These are phyloP conservation scores for Serendipita indica DNA, from an alignment of 768 basidiomycete genomes.

Conservation along the genomic window DNA sequence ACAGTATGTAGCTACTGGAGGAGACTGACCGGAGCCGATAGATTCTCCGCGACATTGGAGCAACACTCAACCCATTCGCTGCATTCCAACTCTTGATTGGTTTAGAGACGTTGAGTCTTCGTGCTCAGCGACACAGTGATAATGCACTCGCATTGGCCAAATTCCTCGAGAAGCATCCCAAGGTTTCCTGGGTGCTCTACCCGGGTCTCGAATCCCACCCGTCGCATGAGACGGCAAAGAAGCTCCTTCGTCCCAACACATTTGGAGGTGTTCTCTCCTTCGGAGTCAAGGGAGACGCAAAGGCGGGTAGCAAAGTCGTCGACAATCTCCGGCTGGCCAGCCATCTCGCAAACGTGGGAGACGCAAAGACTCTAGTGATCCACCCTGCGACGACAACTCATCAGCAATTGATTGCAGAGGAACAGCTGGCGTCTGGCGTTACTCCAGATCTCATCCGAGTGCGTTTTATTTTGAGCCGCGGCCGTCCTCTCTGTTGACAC, in stretches of 20 bases:
- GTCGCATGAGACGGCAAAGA: constrained; percentile 43
- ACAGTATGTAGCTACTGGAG: background rate
- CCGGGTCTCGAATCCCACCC: constrained; percentile 50
- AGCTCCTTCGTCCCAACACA: constrained; percentile 36
- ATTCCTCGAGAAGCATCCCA: background rate
- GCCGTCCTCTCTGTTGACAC: background rate
- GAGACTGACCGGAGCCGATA: constrained; percentile 2
- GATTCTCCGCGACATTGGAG: constrained; percentile 51
- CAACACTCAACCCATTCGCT: constrained; percentile 51
- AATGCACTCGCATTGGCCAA: constrained; percentile 57
- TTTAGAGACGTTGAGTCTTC: constrained; percentile 59
- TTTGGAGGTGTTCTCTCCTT: constrained; percentile 70
- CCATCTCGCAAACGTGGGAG: constrained; percentile 23
- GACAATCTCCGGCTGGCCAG: constrained; percentile 58
- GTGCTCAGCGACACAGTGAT: constrained; percentile 53
- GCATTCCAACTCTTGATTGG: constrained; percentile 68
- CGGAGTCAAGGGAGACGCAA: constrained; percentile 45
- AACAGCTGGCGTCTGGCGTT: constrained; percentile 52
- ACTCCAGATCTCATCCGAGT: constrained; percentile 64
- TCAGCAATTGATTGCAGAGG: constrained; percentile 45
- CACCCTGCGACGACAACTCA: constrained; percentile 71
- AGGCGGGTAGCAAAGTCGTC: constrained; percentile 42
- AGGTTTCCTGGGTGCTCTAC: constrained; percentile 25
- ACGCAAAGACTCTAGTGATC: constrained; percentile 62
- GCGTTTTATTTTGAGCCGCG: constrained; percentile 16